phyloP scores from a whole-genome alignment of 1,139 yeast species.

The Petasospora rhodanensis region DNA sequence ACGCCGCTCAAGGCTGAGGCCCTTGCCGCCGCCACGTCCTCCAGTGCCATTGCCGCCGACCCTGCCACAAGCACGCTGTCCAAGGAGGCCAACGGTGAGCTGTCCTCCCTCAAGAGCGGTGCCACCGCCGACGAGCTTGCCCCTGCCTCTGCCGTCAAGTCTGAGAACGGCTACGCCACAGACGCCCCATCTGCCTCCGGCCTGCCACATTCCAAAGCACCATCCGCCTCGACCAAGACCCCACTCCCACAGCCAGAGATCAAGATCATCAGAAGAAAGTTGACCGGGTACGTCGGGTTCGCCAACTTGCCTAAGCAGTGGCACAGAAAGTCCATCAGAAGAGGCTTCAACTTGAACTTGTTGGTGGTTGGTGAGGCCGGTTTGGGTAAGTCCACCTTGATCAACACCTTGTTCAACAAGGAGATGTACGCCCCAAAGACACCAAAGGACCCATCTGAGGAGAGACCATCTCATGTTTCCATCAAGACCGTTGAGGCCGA shows the following conservation, averaged over 20 bases:
- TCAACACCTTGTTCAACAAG: conserved; percentile 85
- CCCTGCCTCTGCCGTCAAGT: conserved; percentile 2
- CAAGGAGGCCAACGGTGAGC: too few relatives aligned
- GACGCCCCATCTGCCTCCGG: too few relatives aligned
- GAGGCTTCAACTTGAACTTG: conserved; percentile 89
- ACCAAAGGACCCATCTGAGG: conserved; percentile 27
- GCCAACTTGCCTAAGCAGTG: conserved; percentile 98
- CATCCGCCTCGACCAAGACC: conserved; percentile 4
- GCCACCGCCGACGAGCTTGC: neutral
- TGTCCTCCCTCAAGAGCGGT: neutral
- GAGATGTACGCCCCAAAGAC: conserved; percentile 48
- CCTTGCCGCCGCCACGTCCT: neutral
- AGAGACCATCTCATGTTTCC: conserved; percentile 37
- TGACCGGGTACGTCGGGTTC: conserved; percentile 93
- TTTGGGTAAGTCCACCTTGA: conserved; percentile 87
- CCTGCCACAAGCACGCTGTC: neutral
- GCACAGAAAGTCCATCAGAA: conserved; percentile 91
- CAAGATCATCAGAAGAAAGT: conserved; percentile 69
- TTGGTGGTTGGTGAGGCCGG: conserved; percentile 93
- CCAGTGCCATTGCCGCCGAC: neutral
- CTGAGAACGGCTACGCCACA: conserved; percentile 6
- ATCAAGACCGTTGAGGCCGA: conserved; percentile 67
- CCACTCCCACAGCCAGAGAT: conserved; percentile 33
- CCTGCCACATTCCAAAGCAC: conserved; percentile 6
- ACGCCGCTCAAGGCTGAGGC: conserved; percentile 8